Base-by-base conservation (phyloP, 176 grass and related monocot species). In the Alloteropsis semialata region DNA sequence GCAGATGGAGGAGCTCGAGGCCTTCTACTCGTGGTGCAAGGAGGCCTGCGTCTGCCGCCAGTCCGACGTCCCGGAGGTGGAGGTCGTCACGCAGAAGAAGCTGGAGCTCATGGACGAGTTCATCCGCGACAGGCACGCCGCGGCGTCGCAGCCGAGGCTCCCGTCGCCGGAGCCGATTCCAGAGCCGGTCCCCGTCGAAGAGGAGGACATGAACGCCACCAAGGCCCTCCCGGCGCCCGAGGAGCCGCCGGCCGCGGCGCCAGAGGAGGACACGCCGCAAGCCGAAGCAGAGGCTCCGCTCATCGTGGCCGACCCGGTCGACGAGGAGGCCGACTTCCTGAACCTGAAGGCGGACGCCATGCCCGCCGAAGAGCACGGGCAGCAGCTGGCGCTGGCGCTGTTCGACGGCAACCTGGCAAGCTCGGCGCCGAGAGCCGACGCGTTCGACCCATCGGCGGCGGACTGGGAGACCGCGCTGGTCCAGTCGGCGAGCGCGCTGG, bases 101-200 rank as follows among this genome's bases (percentile, higher is more conserved):
- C 89, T 99, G 16, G 80, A 94, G 44, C 82, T 94, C 75, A 96
- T 99, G 93, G 89, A 99, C 36, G 96, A 94, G 21, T 99, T 93
- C 61, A 85, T 99, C 74, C 80, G 83, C 39, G 91, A 99, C 37
- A 90, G 87, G 72, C 87, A 81, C 21, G 83, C 81, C 21, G 90
- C 87, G 11, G 87, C 39, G 22, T 66, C 28, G 48, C 48, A 62
- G 28, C 58, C 19, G 28, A 74, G 36, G 86, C 62, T 72, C 57
- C 72, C 84, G 58, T 29, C 53, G 2, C 86, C 60, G 19, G 80
- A 83, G 37, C 80, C 65, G 0, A 72, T 34, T 22, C 79, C 64
- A 19, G 88, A 87, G 70, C 71, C 77, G 14, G 28, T 21, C 25
- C 16, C 5, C 39, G 6, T 53, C 0, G 36, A 63, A 5, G 82